Evolutionary conservation across 1,139 yeast species (phyloP), one percentile per base, ranked within the genome.

Genomic region (Lodderomyces orthopsilosis): DNA sequence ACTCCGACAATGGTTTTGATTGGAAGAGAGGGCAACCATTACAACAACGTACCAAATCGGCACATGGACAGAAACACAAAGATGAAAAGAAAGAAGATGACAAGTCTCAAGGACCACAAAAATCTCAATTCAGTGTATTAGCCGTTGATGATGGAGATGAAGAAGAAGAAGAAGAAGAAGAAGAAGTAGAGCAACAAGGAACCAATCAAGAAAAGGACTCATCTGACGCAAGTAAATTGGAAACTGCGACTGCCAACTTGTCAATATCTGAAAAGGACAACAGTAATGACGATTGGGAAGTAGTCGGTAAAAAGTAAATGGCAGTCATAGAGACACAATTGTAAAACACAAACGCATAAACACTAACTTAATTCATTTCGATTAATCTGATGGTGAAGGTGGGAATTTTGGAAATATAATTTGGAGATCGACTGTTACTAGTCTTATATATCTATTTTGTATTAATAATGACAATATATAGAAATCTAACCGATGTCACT

Each of bases 111-210:
- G 68, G 65, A 49, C 75, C 76, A 41, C 77, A 76, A 58, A 77
- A 78, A 61, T 81, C 89, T 14, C 65, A 76, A 22, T 89, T 75
- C 60, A 78, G 82, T 49, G 88, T 87, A 34, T 75, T 89, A 62
- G 74, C 79, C 42, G 69, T 60, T 35, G 74, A 63, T 12, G 86
- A 77, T 28, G 89, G 82, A 17, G 86, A 79, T 5, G 85, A 79
- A 42, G 75, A 65, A 41, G 68, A 57, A 42, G 70, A 63, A 38
- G 65, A 58, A 48, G 53, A 59, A 41, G 53, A 42, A 35, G 34
- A 24, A 28, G 42, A 46, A 38, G 32, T n/a, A 4, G 42, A 45
- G 35, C 35, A 38, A 44, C 14, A 27, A 14, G 35, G 32, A 7
- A 4, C 17, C 12, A 24, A 35, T 6, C 17, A 36, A 12, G 38